Conservation (phyloP, 768 basidiomycete species). For the Tylopilus cervinicoccineus region DNA sequence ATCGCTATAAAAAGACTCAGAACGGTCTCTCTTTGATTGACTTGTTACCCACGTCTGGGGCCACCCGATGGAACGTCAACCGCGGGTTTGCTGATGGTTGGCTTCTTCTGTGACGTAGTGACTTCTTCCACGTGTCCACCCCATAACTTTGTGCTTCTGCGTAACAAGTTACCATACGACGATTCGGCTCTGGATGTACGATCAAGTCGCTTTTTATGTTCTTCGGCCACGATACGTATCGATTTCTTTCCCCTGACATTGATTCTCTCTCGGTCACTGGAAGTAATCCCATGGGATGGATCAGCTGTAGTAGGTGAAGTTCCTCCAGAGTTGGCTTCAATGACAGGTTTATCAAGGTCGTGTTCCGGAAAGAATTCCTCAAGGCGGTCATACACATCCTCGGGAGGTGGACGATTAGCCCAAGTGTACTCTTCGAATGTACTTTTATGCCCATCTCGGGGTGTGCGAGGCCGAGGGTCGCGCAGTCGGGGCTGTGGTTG, state of each 20-base stretch:
- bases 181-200: conserved; percentile 60
- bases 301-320: conserved; percentile 72
- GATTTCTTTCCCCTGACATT: conserved; percentile 75
- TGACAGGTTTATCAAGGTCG: conserved; percentile 93
- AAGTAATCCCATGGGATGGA: conserved; percentile 36
- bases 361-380: conserved; percentile 96
- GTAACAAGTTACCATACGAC: conserved; percentile 48
- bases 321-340: conserved; percentile 79
- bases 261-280: conserved; percentile 34
- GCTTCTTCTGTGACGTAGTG: conserved; percentile 64
- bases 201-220: conserved; percentile 75
- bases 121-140: conserved; percentile 92
- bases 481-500: conserved; percentile 16
- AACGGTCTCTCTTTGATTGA: conserved; percentile 8
- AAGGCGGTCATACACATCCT: conserved; percentile 89
- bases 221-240: conserved; percentile 88
- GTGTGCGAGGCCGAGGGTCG: conserved; percentile 21
- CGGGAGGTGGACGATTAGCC: conserved; percentile 87
- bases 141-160: conserved; percentile 94
- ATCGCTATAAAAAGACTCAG: conserved; percentile 50
- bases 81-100: conserved; percentile 36
- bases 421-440: conserved; percentile 76
- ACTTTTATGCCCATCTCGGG: conserved; percentile 29
- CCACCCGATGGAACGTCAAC: conserved; percentile 63
- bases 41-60: conserved; percentile 56